Evolutionary conservation across 73 alveolate species (phyloP), one percentile per base, ranked within the genome.

Genomic region (Blepharisma stoltei): DNA sequence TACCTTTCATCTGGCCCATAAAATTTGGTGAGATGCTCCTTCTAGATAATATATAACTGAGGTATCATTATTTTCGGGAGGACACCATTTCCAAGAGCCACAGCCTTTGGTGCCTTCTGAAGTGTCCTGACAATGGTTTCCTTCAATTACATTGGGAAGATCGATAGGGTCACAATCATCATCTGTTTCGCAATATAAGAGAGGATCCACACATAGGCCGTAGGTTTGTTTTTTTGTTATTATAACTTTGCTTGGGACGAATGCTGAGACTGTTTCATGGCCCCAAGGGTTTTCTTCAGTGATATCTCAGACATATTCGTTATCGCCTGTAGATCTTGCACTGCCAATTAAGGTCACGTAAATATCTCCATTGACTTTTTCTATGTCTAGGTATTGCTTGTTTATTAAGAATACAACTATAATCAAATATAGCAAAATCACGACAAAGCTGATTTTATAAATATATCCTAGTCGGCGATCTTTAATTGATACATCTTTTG

Each of bases 81-180:
- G 73, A 60, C 73, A 60, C 73, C 73, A 60, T n/a, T 38, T n/a
- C 73, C 73, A 60, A 8, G 73, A n/a, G 2, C 14, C 46, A 60
- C 73, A 60, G 49, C 73, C 73, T 14, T 60, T 18, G 14, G 73
- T 60, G 4, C 73, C 73, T 60, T 14, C 73, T 14, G 73, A 11
- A 5, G 48, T 1, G 11, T 60, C 45, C 2, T 8, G 23, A 60
- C 73, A 60, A 14, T 14, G 14, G 14, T 25, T 25, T 8, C 48
- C 45, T 60, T 60, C 73, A 60, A 60, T 60, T 9, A 60, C 73
- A 25, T 60, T 60, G 11, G 73, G 73, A 8, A 60, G 23, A 25
- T 60, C 73, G 38, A 18, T 25, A 25, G 73, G 37, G 46, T 11
- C 46, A 25, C 73, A 60, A 25, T 60, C 73, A 20, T 14, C 73